Evolutionary conservation across 352 stramenopile species (phyloP).

Genomic region (Detonula confervacea): DNA sequence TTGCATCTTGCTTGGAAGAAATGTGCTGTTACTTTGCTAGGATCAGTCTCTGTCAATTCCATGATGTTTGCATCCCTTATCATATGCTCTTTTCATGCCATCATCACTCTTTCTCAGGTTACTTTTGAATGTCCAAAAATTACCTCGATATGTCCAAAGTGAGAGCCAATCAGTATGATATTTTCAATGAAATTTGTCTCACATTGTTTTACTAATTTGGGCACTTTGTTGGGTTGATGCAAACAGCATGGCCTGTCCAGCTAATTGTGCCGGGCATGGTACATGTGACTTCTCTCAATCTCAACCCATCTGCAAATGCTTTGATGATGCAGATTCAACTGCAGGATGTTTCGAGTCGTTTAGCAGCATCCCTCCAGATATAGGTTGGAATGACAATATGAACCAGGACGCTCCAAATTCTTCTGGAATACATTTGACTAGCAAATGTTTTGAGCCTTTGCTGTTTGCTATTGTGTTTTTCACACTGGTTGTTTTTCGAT

Average conservation of each 20-base stretch:
- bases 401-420: not conserved
- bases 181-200: too few relatives aligned
- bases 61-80: too few relatives aligned
- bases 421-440: not conserved
- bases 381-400: constrained; percentile 24
- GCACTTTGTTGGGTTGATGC: too few relatives aligned
- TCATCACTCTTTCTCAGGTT: too few relatives aligned
- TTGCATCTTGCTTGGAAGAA: too few relatives aligned
- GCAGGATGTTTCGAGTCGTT: constrained; percentile 31
- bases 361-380: constrained; percentile 14
- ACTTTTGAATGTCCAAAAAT: constrained; percentile 1
- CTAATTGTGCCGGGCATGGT: constrained; percentile 36
- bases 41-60: too few relatives aligned
- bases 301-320: constrained; percentile 33
- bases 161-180: too few relatives aligned
- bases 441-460: not conserved
- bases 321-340: constrained; percentile 28
- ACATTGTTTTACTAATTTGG: too few relatives aligned
- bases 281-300: constrained; percentile 26
- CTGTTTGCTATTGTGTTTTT: not conserved
- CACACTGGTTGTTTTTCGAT: not conserved
- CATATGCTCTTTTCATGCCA: too few relatives aligned
- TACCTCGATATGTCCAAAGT: not conserved
- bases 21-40: too few relatives aligned
- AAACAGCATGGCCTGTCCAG: constrained; percentile 33